Evolutionary conservation across 176 grass and related monocot species (phyloP), one percentile per base, ranked within the genome.

Genomic region (Musa acuminata): DNA sequence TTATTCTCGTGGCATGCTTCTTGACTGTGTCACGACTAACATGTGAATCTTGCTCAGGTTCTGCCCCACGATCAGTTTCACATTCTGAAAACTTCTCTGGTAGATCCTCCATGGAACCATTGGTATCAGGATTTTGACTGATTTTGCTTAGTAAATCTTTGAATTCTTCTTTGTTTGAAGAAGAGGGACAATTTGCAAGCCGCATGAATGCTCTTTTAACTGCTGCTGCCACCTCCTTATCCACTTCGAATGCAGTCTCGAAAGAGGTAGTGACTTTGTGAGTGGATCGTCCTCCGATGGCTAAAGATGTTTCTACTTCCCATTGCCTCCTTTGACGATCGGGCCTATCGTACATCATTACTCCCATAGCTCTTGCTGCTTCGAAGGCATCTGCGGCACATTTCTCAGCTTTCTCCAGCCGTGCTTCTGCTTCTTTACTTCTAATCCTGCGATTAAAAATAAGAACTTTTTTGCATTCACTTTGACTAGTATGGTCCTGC

Each of bases 261-360:
- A 99, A 99, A 51, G 88, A 87, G 64, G 96, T 79, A 64, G 81
- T 95, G 49, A 99, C 69, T 81, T 83, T 91, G 52, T 91, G 86
- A 23, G 84, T 94, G 57, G 96, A 89, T 82, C 21, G 77, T 35
- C 29, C 29, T 78, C 87, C 89, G 71, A 62, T 81, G 14, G 81
- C 66, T 69, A 81, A 78, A 13, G 77, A 88, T 27, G 76, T 86
- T 81, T 87, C 90, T 74, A 92, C 83, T 83, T 90, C 78, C 49
- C 80, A 84, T 62, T 84, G 87, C 71, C 81, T 77, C 77, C 79
- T 78, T 75, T 81, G 82, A 72, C 80, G 87, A 72, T 95, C 86
- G 51, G 91, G 91, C 52, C 55, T 86, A 71, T 94, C 95, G 79
- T 99, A 99, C 95, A 99, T 99, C 91, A 94, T 99, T 21, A 99